These are phyloP conservation scores for Gentiana macrophylla DNA, from an alignment of 257 asterid genomes.

Conservation along the genomic window DNA sequence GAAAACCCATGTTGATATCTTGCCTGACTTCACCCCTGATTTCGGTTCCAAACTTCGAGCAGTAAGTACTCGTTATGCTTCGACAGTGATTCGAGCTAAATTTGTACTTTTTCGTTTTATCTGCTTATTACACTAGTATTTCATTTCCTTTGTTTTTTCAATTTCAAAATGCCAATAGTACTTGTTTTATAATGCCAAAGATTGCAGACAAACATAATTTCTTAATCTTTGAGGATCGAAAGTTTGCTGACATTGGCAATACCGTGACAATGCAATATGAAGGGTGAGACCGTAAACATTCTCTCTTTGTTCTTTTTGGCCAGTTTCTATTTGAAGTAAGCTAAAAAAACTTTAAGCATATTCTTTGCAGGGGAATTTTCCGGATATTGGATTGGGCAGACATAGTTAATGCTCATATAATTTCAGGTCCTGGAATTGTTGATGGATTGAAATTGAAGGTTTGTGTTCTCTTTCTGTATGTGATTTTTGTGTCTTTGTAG, in stretches of 20 bases:
- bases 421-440: conserved; percentile 61
- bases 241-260: conserved; percentile 98
- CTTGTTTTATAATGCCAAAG: conserved; percentile 21
- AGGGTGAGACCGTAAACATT: conserved; percentile 36
- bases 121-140: too few relatives aligned
- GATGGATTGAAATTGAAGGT: conserved; percentile 94
- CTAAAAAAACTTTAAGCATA: too few relatives aligned
- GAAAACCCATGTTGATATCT: conserved; percentile 94
- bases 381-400: too few relatives aligned
- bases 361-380: too few relatives aligned
- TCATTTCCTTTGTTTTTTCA: too few relatives aligned
- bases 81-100: not conserved
- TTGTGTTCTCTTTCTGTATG: conserved; percentile 1
- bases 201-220: conserved; percentile 87
- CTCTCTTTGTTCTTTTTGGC: too few relatives aligned
- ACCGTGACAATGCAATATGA: conserved; percentile 97
- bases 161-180: too few relatives aligned
- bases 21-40: conserved; percentile 86
- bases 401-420: too few relatives aligned
- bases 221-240: conserved; percentile 87
- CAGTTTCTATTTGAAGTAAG: too few relatives aligned
- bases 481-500: conserved; percentile 1
- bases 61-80: conserved; percentile 33
- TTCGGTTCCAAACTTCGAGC: conserved; percentile 84
- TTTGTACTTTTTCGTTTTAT: too few relatives aligned